Percentiles rank a stretch among this genome's conserved stretches.
phyloP scores from a whole-genome alignment of 345 rosid genomes.

The Eucalyptus caleyi region DNA sequence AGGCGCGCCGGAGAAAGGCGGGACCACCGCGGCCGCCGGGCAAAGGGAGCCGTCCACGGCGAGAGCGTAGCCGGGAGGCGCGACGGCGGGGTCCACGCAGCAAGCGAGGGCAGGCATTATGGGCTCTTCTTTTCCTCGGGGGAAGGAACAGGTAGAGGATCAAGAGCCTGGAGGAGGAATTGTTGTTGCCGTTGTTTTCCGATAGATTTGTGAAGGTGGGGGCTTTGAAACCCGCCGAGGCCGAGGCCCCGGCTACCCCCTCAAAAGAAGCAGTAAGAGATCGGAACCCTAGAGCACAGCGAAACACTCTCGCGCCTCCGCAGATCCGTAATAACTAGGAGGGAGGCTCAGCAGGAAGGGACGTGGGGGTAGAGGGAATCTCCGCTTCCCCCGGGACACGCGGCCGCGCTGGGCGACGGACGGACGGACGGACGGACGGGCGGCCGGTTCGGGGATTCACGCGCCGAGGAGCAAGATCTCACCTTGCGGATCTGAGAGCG shows the following conservation, averaged over 20 bases:
- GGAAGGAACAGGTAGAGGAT: background rate
- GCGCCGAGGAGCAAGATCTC: background rate
- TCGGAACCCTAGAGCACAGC: constrained; percentile 6
- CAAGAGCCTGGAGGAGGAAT: background rate
- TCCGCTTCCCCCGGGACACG: background rate
- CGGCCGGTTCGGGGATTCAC: background rate
- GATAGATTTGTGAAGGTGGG: constrained; percentile 45
- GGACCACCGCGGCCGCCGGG: constrained; percentile 19
- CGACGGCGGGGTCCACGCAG: constrained; percentile 60
- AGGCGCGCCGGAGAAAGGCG: constrained; percentile 11
- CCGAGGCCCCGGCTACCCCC: constrained; percentile 99
- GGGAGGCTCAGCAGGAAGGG: background rate
- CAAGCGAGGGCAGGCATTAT: constrained; percentile 80
- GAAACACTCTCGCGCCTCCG: background rate
- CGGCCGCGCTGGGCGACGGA: background rate
- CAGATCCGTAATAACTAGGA: background rate
- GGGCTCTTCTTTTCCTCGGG: constrained; percentile 18
- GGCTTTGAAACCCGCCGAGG: constrained; percentile 99
- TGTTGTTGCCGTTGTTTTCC: background rate
- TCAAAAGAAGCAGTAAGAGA: constrained; percentile 73
- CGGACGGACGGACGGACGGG: background rate
- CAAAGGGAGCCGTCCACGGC: constrained; percentile 23
- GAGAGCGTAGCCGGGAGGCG: constrained; percentile 54
- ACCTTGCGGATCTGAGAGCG: constrained; percentile 26
- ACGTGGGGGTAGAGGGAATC: too few relatives aligned